Percentiles rank a stretch among this genome's conserved stretches.
Conservation (phyloP, 2,329 filamentous ascomycete genomes). For the Phialophora chinensis region DNA sequence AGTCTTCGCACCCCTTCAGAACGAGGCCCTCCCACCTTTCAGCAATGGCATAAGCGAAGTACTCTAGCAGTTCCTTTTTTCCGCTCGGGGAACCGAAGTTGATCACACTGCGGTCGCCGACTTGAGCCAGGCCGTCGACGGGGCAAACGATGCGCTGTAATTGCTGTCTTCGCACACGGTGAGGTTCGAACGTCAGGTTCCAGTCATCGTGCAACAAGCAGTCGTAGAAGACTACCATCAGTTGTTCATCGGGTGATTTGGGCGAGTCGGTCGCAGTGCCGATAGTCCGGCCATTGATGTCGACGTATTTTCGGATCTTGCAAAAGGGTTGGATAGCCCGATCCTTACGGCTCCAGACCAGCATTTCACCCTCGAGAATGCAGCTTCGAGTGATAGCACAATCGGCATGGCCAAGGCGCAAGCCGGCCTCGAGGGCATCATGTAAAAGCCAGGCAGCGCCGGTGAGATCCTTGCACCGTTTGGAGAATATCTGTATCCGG, state of each 20-base stretch:
- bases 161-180: constrained; percentile 53
- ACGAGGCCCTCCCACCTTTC: constrained; percentile 77
- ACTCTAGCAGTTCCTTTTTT: constrained; percentile 61
- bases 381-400: constrained; percentile 69
- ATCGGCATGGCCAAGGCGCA: constrained; percentile 64
- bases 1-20: constrained; percentile 74
- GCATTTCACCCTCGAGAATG: constrained; percentile 82
- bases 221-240: constrained; percentile 64
- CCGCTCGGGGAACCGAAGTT: constrained; percentile 65
- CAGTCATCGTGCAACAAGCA: constrained; percentile 63
- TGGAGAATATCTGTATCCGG: constrained; percentile 83
- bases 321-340: constrained; percentile 75
- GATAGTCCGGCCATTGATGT: constrained; percentile 72
- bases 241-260: constrained; percentile 42
- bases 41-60: constrained; percentile 71
- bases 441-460: constrained; percentile 69
- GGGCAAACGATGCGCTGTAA: constrained; percentile 62
- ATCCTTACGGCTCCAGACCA: constrained; percentile 74
- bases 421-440: constrained; percentile 66
- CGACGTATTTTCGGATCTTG: constrained; percentile 80
- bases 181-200: constrained; percentile 55
- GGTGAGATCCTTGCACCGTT: constrained; percentile 89
- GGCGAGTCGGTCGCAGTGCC: constrained; percentile 71
- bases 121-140: constrained; percentile 67
- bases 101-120: constrained; percentile 71